Evolutionary conservation across 352 stramenopile species (phyloP), one percentile per base, ranked within the genome.

Genomic region (Albugo laibachii): DNA sequence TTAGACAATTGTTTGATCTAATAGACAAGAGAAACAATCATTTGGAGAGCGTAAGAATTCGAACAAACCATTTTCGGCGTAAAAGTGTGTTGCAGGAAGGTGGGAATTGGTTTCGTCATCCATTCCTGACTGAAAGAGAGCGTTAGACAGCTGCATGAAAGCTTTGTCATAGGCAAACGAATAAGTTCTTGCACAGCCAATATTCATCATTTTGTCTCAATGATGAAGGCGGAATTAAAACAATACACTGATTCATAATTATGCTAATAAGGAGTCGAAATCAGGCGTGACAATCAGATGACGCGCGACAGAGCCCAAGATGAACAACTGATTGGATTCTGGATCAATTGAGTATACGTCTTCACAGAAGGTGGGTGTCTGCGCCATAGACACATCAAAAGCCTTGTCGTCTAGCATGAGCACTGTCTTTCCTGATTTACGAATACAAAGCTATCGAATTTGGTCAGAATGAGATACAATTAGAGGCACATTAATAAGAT

Each of bases 341-440:
- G 61, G 59, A 55, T 88, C 79, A 44, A 91, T 80, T 16, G 72
- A 83, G 57, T 84, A 84, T 1, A 88, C 49, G 38, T 91, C 75
- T 45, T 91, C 78, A 43, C 68, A 84, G 41, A 87, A 85, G 21
- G 74, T 77, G 41, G 78, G 75, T 12, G 78, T 86, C 54, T 86
- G 78, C 31, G 72, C 72, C 5, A 66, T 59, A 20, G 74, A 72
- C 11, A 91, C 70, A 41, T 91, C 73, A 36, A 91, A 91, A 41
- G 78, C 71, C 61, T 88, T 91, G 65, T 86, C 78, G 18, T 75
- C 73, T 27, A 91, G 69, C 62, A 91, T 70, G 1, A 91, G 56
- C 57, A 91, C 71, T 19, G 77, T 79, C 62, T 86, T 87, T 48
- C 78, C 78, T 2, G 78, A 91, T 57, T 79, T 79, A 53, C 80